Conservation (phyloP, 1,284 basidiomycete genomes). For the Trichosporon ovoides region DNA sequence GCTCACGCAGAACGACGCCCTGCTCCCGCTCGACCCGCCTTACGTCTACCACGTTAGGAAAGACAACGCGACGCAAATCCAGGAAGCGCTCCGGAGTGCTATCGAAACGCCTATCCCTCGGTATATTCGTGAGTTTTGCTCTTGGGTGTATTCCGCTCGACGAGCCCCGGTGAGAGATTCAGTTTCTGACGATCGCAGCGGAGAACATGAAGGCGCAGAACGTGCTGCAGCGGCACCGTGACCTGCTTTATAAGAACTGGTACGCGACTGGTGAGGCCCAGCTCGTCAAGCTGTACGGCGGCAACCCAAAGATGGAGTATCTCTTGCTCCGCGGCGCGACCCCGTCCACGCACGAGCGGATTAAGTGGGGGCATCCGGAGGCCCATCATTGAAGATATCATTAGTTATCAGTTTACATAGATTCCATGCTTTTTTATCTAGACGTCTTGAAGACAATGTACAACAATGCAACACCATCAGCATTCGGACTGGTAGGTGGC, state of each 20-base stretch:
- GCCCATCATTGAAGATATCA: too few species aligned
- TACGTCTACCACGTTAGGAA: not conserved
- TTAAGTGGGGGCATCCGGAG: not conserved
- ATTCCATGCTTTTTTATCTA: too few species aligned
- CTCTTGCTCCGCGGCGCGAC: not conserved
- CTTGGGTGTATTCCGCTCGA: too few species aligned
- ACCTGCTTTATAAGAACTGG: not conserved
- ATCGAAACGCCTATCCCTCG: not conserved
- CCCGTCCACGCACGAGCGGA: not conserved
- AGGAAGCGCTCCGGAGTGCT: not conserved
- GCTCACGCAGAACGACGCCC: conserved; percentile 44
- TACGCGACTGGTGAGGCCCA: not conserved
- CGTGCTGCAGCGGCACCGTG: not conserved
- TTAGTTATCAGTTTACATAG: too few species aligned
- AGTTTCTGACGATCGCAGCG: not conserved
- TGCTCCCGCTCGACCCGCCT: conserved; percentile 13
- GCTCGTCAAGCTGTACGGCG: not conserved
- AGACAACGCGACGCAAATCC: not conserved
- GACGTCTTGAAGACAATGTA: too few species aligned
- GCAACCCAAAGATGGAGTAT: not conserved
- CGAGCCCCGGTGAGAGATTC: too few species aligned
- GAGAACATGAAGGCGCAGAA: not conserved
- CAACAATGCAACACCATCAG: too few species aligned
- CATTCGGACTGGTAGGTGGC: too few species aligned
- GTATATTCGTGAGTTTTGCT: not conserved